Conservation (phyloP, 2,329 filamentous ascomycete genomes). For the Phoma herbarum region DNA sequence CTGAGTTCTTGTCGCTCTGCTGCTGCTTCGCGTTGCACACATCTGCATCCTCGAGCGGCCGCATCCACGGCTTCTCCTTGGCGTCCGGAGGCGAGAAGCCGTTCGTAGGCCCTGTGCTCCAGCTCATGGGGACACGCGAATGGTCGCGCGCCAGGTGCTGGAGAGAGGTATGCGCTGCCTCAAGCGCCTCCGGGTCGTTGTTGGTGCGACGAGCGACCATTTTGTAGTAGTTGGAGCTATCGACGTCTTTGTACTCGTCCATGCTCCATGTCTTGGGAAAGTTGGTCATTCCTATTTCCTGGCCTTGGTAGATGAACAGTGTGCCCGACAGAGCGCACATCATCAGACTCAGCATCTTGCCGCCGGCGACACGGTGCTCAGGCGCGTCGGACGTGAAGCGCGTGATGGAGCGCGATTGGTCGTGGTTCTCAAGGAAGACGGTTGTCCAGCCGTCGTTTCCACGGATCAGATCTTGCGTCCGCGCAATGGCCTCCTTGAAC, state of each 20-base stretch:
- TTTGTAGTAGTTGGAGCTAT: slow-evolving; percentile 63
- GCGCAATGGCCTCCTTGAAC: slow-evolving; percentile 44
- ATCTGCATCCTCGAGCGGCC: slow-evolving; percentile 63
- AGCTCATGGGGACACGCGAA: slow-evolving; percentile 73
- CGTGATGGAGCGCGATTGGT: slow-evolving; percentile 60
- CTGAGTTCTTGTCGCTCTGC: slow-evolving; percentile 52
- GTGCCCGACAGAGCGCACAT: slow-evolving; percentile 59
- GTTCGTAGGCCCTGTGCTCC: slow-evolving; percentile 64
- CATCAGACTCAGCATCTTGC: slow-evolving; percentile 60
- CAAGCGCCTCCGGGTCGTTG: slow-evolving; percentile 50
- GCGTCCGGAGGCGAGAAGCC: slow-evolving; percentile 65
- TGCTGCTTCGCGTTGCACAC: slow-evolving; percentile 68
- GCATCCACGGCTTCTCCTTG: slow-evolving; percentile 67
- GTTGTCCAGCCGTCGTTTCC: slow-evolving; percentile 56
- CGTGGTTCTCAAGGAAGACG: slow-evolving; percentile 64
- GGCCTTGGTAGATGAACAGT: slow-evolving; percentile 61
- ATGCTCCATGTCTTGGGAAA: slow-evolving; percentile 55
- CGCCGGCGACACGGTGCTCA: slow-evolving; percentile 55
- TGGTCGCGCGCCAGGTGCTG: slow-evolving; percentile 71
- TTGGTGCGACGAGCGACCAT: slow-evolving; percentile 42
- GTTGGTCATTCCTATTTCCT: slow-evolving; percentile 63
- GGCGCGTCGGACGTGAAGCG: slow-evolving; percentile 60
- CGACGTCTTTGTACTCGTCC: slow-evolving; percentile 61
- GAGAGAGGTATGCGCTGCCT: slow-evolving; percentile 61
- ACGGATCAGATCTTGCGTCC: slow-evolving; percentile 45